Percentiles rank a stretch among this genome's conserved stretches.
Conservation (phyloP, 2,329 filamentous ascomycete genomes). For the Diplocarpon mali region DNA sequence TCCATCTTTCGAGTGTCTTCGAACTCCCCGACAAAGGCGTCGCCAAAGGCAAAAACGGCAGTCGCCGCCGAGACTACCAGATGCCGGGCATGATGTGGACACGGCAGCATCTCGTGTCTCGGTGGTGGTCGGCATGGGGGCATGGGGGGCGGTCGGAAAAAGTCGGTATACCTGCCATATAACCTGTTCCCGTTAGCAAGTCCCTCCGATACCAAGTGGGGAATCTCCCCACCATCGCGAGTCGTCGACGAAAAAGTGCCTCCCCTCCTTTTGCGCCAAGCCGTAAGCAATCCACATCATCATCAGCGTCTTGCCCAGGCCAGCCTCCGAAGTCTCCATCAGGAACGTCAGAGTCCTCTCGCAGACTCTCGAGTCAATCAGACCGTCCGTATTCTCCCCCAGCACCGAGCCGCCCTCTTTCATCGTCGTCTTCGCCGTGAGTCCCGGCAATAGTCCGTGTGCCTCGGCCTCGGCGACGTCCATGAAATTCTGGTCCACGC, state of each 20-base stretch:
- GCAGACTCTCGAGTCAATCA: slow-evolving; percentile 47
- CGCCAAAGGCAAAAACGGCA: slow-evolving; percentile 50
- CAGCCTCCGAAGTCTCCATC: slow-evolving; percentile 62
- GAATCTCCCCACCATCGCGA: slow-evolving; percentile 48
- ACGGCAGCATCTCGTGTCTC: slow-evolving; percentile 67
- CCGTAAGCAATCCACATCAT: slow-evolving; percentile 77
- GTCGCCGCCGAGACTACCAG: slow-evolving; percentile 64
- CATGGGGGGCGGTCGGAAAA: slow-evolving; percentile 56
- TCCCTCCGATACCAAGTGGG: neutral
- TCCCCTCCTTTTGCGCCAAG: slow-evolving; percentile 59
- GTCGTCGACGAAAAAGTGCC: slow-evolving; percentile 78
- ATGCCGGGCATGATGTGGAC: slow-evolving; percentile 64
- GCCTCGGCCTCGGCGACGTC: slow-evolving; percentile 63
- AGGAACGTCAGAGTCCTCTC: slow-evolving; percentile 64
- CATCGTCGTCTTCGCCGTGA: slow-evolving; percentile 26
- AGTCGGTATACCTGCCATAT: slow-evolving; percentile 63
- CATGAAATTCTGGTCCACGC: slow-evolving; percentile 57
- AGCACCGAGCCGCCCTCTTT: slow-evolving; percentile 32
- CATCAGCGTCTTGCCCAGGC: slow-evolving; percentile 67
- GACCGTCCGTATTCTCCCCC: slow-evolving; percentile 34
- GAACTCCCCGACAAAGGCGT: slow-evolving; percentile 42
- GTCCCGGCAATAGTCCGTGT: slow-evolving; percentile 44
- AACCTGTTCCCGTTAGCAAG: slow-evolving; percentile 36
- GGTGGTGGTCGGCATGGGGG: slow-evolving; percentile 61
- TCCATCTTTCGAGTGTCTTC: slow-evolving; percentile 38